Evolutionary conservation across 1,139 yeast genomes (phyloP), one percentile per base, ranked within the genome.

Genomic region (Yamadazyma epiphylla): DNA sequence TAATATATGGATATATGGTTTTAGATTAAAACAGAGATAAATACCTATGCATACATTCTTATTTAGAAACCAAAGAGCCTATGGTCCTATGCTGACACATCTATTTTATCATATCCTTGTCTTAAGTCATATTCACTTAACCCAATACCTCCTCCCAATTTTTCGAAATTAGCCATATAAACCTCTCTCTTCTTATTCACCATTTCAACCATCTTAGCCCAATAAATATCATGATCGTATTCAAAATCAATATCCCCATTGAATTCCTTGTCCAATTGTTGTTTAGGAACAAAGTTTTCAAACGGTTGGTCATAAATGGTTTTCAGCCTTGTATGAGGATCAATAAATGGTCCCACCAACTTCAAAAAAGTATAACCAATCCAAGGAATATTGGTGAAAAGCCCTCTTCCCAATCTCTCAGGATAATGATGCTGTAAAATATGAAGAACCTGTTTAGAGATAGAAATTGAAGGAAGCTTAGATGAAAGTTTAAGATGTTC

Each of bases 381-480:
- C 80, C 94, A 84, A 9, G 97, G 97, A 41, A 91, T 86, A 53
- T 91, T 89, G 25, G 95, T 86, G 41, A 91, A 70, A 30, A 89
- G 65, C 0, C 96, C 96, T 50, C 80, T 80, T 15, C 98, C 98
- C 42, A 91, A 69, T 48, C 97, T 73, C 57, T 91, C 98, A 2
- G 97, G 97, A 53, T 91, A 91, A 55, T 91, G 97, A 13, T 94
- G 88, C 60, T 91, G 96, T 45, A 89, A 66, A 45, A 88, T 86
- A 53, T 80, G 84, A 39, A 89, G 64, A 24, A 88, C 95, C 53
- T 86, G 94, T 41, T 86, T 77, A 16, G 94, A 60, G 13, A 63
- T 64, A 20, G 67, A 59, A 28, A 64, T 52, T 8, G 71, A 64
- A 1, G 74, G 74, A 34, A 67, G 64, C 30, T 60, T 58, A 12